These are phyloP conservation scores for Pichia kluyveri DNA, from an alignment of 805 yeast species.

Conservation along the genomic window DNA sequence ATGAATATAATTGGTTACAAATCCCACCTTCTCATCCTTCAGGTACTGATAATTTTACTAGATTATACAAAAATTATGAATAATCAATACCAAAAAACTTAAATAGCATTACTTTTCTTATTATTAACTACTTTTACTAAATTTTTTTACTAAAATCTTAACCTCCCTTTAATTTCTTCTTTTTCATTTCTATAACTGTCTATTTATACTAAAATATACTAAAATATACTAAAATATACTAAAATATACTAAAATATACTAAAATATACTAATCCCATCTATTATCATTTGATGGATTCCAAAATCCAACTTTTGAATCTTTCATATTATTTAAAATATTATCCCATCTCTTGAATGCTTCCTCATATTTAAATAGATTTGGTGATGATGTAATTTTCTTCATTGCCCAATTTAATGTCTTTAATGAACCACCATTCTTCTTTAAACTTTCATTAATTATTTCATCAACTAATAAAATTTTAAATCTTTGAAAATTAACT, in stretches of 20 bases:
- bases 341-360: conserved; percentile 16
- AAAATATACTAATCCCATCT: not conserved
- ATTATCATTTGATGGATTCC: conserved; percentile 9
- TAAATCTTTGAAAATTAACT: conserved; percentile 11
- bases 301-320: conserved; percentile 17
- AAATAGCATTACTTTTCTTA: too few species aligned
- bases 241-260: too few species aligned
- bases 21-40: conserved; percentile 44
- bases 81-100: not conserved
- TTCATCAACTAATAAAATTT: conserved; percentile 14
- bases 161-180: not conserved
- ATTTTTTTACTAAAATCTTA: not conserved
- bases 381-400: conserved; percentile 13
- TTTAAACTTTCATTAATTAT: conserved; percentile 16
- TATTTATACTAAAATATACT: too few species aligned
- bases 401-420: conserved; percentile 20
- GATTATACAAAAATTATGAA: conserved; percentile 25
- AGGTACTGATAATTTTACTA: conserved; percentile 56
- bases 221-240: too few species aligned
- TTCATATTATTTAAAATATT: conserved; percentile 16
- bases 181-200: not conserved
- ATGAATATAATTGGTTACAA: conserved; percentile 66
- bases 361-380: conserved; percentile 5
- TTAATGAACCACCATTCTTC: conserved; percentile 14
- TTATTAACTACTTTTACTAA: not conserved